phyloP scores from a whole-genome alignment of 129 eudicot species.

The Flaveria brownii region DNA sequence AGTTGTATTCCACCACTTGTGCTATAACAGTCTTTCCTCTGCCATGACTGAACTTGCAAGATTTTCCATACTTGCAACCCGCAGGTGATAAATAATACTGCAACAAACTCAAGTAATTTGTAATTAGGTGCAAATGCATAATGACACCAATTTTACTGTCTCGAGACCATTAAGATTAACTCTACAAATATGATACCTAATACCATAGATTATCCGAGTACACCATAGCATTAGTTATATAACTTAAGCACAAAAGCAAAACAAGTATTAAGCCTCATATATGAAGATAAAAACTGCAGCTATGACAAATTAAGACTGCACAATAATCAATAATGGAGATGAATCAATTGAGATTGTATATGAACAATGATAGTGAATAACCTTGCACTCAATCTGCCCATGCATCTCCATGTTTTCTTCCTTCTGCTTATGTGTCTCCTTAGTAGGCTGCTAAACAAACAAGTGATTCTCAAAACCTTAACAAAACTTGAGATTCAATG shows the following conservation, averaged over 20 bases:
- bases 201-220: not conserved
- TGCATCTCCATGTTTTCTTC: conserved; percentile 51
- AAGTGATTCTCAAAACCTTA: not conserved
- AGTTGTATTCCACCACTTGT: conserved; percentile 65
- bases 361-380: conserved; percentile 27
- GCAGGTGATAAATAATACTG: conserved; percentile 76
- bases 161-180: conserved; percentile 2
- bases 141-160: conserved; percentile 5
- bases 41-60: conserved; percentile 73
- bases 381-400: conserved; percentile 89
- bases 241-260: conserved; percentile 24
- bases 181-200: not conserved
- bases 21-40: conserved; percentile 44
- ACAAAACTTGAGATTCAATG: not conserved
- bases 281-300: not conserved
- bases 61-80: conserved; percentile 85
- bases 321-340: conserved; percentile 5
- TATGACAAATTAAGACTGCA: not conserved
- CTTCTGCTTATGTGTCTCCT: conserved; percentile 40
- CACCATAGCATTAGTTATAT: not conserved
- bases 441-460: conserved; percentile 43
- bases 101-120: conserved; percentile 33
- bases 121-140: conserved; percentile 20
- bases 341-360: not conserved
- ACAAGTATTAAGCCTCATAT: conserved; percentile 17